These are phyloP conservation scores for Aspergillus bridgeri DNA, from an alignment of 495 filamentous ascomycete genomes.

Conservation along the genomic window DNA sequence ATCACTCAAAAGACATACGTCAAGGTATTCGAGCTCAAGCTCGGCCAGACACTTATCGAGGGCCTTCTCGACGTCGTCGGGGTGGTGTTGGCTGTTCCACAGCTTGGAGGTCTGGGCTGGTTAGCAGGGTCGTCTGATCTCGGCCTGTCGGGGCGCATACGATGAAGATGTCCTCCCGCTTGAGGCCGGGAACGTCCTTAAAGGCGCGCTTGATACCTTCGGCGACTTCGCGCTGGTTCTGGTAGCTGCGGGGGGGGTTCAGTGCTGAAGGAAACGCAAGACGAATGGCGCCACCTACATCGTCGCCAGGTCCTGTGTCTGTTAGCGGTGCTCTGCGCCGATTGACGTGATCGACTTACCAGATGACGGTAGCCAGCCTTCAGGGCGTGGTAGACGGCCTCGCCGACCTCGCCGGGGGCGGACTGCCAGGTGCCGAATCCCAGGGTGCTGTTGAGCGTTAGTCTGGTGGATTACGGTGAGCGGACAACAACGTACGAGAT, in stretches of 20 bases:
- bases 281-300: conserved; percentile 28
- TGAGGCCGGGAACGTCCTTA: conserved; percentile 45
- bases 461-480: not conserved
- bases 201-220: conserved; percentile 45
- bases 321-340: conserved; percentile 16
- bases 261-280: conserved; percentile 25
- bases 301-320: conserved; percentile 38
- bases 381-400: conserved; percentile 51
- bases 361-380: conserved; percentile 55
- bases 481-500: conserved; percentile 37
- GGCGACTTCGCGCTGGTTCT: conserved; percentile 49
- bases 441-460: conserved; percentile 31
- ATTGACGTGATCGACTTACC: conserved; percentile 23
- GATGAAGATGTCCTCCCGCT: conserved; percentile 50
- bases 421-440: conserved; percentile 58
- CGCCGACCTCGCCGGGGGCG: conserved; percentile 49
- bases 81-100: conserved; percentile 50
- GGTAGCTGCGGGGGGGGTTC: conserved; percentile 49
- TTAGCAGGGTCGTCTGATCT: conserved; percentile 2
- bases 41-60: conserved; percentile 47
- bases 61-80: conserved; percentile 42
- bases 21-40: conserved; percentile 48
- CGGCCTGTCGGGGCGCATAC: conserved; percentile 20
- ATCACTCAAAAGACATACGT: conserved; percentile 25
- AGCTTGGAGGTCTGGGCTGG: conserved; percentile 44